Base-by-base conservation (phyloP, 495 filamentous ascomycete species). In the Aspergillus heteromorphus region DNA sequence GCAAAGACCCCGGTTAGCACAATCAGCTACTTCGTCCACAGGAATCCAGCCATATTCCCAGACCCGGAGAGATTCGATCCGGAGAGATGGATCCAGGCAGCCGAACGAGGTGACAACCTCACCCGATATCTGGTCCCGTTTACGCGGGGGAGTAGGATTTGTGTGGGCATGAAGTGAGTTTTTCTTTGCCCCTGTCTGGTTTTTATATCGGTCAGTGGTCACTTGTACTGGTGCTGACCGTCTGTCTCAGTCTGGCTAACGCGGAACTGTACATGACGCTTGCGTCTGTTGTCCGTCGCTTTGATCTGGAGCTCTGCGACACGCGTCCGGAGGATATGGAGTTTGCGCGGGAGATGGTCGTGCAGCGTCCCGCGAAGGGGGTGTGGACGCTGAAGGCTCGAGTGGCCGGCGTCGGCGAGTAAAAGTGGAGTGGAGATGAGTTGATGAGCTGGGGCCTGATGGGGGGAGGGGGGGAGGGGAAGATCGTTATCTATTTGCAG, bases 1-100 rank as follows among this genome's bases (percentile, higher is more conserved):
- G 23, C 65, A 7, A 64, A 72, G 11, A 73, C 70, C 3, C 70
- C 73, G 0, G 65, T 79, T 19, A 66, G 66, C 31, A 78, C 74
- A 66, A 68, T 68, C 8, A 58, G 61, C 5, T 67, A 64, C 48
- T 65, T 71, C 51, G 60, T 72, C n/a, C 76, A 76, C 52, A 65
- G 62, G 43, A 63, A 78, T 51, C 58, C 71, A 52, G 57, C 54
- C 4, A 48, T 77, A 21, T 79, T 74, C 47, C 69, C 73, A 0
- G 47, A 73, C 7, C 65, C 74, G 3, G 45, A 69, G 1, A 54
- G 56, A n/a, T 78, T 73, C 58, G 48, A 61, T 6, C 78, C 78
- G 0, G 68, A 76, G 19, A 65, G 77, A 21, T 81, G 73, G 73
- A 58, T 79, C 13, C 51, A 63, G 10, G 57, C 64, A 14, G 52